Evolutionary conservation across 2,329 filamentous ascomycete genomes (phyloP), one percentile per base, ranked within the genome.

Genomic region (Fusarium pseudograminearum): DNA sequence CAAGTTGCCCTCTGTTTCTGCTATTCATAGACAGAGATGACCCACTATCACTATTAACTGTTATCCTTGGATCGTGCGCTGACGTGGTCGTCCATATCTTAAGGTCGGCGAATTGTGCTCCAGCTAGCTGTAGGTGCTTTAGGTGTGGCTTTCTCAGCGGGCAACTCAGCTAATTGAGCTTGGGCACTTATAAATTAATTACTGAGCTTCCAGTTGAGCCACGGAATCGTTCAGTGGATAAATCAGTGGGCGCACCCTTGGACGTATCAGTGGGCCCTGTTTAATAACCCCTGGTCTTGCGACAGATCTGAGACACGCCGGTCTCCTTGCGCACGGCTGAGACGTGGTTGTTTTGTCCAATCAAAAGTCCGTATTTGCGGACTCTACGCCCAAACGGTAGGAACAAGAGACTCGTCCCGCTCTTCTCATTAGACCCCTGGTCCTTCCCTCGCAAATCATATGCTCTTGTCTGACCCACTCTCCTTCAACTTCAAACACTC

Each of bases 281-380:
- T 24, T 41, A 42, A 31, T 15, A 41, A 22, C 46, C 59, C 72
- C 69, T 61, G 59, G 63, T 74, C 73, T 79, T 83, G 81, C 76
- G 78, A 83, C 81, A 81, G 76, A 81, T 81, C 79, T 81, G 81
- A 83, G 79, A 83, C 81, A 72, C 65, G 67, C 62, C 67, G 60
- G 63, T 53, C 61, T 51, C 58, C 66, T 52, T 72, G 65, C 38
- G 57, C 48, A 40, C 44, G 28, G 65, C 73, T 67, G 62, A 70
- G 58, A 59, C 55, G 40, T 26, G 12, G 18, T n/a, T 22, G 15
- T 34, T 11, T 5, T 18, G 3, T 3, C 73, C 73, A 74, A 74
- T 73, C n/a, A 57, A 5, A 66, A 31, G 0, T 7, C n/a, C 31
- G 16, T 6, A 48, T 45, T 31, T 20, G 9, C 59, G 54, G 46